Percentiles rank a stretch among this genome's conserved stretches.
These are phyloP conservation scores for Mortierella sp. DNA, from an alignment of 371 early-diverging fungal species.

Conservation along the genomic window DNA sequence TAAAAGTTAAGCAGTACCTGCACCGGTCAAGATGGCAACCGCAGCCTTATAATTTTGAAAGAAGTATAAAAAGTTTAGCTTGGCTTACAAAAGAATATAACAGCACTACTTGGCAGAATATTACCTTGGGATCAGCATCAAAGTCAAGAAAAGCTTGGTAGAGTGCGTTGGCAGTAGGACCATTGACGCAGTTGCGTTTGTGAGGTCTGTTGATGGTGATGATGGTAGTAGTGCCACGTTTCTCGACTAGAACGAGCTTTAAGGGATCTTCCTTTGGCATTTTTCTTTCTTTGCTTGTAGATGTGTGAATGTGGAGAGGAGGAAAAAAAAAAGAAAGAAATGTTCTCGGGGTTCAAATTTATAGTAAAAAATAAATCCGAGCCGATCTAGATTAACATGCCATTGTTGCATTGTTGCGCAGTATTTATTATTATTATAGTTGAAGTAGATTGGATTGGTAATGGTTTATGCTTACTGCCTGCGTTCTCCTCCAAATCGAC, in stretches of 20 bases:
- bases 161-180: slow-evolving; percentile 52
- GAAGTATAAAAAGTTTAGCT: no score
- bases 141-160: slow-evolving; percentile 59
- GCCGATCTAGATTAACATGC: no score
- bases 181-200: slow-evolving; percentile 59
- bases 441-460: no score
- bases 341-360: not conserved
- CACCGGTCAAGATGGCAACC: slow-evolving; percentile 60
- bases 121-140: slow-evolving; percentile 54
- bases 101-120: no score
- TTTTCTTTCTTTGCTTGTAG: not conserved
- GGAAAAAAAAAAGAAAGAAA: not conserved
- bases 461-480: not conserved
- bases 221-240: slow-evolving; percentile 31
- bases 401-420: no score
- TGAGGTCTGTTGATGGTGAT: slow-evolving; percentile 58
- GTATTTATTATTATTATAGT: no score
- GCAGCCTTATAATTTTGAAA: slow-evolving; percentile 23
- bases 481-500: slow-evolving; percentile 37
- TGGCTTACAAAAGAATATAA: not conserved
- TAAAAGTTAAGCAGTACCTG: slow-evolving; percentile 29
- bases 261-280: slow-evolving; percentile 37
- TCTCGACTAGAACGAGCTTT: slow-evolving; percentile 48
- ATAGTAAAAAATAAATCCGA: not conserved
- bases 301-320: not conserved